Evolutionary conservation across 106 monocot genomes (phyloP).

Genomic region (Narthecium ossifragum): DNA sequence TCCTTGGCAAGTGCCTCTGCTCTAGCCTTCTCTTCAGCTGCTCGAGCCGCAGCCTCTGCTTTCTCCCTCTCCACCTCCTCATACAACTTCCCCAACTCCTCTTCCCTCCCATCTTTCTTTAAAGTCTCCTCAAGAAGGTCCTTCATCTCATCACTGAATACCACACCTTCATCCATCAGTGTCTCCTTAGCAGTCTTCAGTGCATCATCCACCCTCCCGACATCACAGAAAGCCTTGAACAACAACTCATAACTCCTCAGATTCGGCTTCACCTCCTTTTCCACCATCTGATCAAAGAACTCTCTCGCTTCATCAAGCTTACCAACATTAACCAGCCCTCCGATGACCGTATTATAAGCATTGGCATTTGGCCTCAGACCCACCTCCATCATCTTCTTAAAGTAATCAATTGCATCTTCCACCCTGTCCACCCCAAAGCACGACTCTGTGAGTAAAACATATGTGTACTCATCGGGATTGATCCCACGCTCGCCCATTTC

Average conservation of each 20-base stretch:
- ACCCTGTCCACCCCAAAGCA: conserved; percentile 64
- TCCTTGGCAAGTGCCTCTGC: conserved; percentile 73
- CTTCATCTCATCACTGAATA: conserved; percentile 56
- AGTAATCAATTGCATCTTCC: conserved; percentile 62
- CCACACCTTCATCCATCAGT: conserved; percentile 67
- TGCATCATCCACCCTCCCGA: conserved; percentile 56
- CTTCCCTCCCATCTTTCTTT: conserved; percentile 60
- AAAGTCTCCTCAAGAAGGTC: conserved; percentile 53
- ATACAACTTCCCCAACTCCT: conserved; percentile 49
- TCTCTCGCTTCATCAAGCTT: conserved; percentile 64
- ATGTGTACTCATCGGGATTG: conserved; percentile 78
- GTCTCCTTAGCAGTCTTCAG: conserved; percentile 48
- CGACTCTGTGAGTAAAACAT: conserved; percentile 58
- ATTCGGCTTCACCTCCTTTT: conserved; percentile 75
- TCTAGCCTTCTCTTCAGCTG: conserved; percentile 78
- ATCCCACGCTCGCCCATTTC: conserved; percentile 72
- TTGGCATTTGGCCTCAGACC: conserved; percentile 72
- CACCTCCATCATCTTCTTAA: conserved; percentile 64
- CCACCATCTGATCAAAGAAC: conserved; percentile 70
- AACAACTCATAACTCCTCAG: conserved; percentile 62
- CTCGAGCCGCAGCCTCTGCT: conserved; percentile 68
- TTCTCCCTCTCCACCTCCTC: conserved; percentile 87
- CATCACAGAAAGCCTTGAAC: conserved; percentile 38
- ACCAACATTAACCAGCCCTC: conserved; percentile 45
- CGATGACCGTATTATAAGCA: conserved; percentile 69